Evolutionary conservation across 306 rosid species (phyloP).

Genomic region (Arachis hypogaea): DNA sequence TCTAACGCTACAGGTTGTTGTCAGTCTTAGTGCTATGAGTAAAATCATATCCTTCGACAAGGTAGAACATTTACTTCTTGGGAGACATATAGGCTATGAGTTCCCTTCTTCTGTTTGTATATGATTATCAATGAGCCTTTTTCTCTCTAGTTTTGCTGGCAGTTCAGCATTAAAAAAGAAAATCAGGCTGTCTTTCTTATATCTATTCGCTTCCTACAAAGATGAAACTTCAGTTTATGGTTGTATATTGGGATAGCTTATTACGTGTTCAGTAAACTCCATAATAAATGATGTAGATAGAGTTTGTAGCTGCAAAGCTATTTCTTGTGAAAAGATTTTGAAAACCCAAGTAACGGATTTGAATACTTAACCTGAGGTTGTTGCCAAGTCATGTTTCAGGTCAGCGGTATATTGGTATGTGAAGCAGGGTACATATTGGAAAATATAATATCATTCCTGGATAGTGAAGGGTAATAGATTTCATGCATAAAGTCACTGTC

Average conservation of each 20-base stretch:
- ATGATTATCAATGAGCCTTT: not conserved
- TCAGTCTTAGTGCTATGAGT: conserved; percentile 78
- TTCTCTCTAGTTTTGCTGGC: conserved; percentile 8
- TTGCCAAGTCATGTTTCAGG: conserved; percentile 58
- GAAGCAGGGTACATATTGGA: conserved; percentile 98
- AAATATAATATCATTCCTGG: conserved; percentile 80
- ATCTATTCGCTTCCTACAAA: conserved; percentile 2
- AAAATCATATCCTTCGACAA: conserved; percentile 77
- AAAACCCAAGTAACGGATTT: conserved; percentile 12
- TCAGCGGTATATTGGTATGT: conserved; percentile 92
- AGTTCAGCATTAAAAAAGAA: not conserved
- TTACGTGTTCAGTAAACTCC: conserved; percentile 8
- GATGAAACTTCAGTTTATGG: not conserved
- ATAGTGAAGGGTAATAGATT: conserved; percentile 79
- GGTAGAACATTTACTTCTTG: conserved; percentile 55
- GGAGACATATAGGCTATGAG: conserved; percentile 29
- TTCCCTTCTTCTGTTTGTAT: conserved; percentile 1
- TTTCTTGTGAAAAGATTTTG: conserved; percentile 20
- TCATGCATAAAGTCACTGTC: conserved; percentile 14
- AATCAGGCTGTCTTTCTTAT: not conserved
- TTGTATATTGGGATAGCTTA: conserved; percentile 33
- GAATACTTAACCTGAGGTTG: conserved; percentile 36
- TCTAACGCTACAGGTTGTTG: conserved; percentile 74
- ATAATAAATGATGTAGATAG: conserved; percentile 5
- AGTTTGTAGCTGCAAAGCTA: conserved; percentile 8